These are phyloP conservation scores for Hsuehochloa calcarea DNA, from an alignment of 176 grass and related monocot genomes.

Conservation along the genomic window DNA sequence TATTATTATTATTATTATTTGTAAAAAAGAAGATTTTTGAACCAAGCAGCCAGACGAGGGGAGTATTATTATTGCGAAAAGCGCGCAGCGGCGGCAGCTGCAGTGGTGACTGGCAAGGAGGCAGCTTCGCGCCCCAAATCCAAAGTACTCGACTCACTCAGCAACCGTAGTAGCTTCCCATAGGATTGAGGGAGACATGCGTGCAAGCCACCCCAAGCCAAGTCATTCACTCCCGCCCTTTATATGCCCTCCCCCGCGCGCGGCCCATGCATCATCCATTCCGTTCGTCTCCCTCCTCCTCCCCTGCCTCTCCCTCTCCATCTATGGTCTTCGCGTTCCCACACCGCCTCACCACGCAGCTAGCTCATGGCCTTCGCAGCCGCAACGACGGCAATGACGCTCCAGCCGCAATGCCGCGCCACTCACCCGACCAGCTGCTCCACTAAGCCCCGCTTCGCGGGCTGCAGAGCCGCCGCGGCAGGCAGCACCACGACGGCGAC, in stretches of 20 bases:
- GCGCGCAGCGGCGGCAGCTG: background rate
- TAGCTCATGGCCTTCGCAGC: conserved; percentile 45
- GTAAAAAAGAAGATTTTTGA: background rate
- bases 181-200: conserved; percentile 18
- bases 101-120: background rate
- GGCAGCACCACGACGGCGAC: background rate
- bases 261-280: conserved; percentile 22
- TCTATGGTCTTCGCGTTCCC: conserved; percentile 45
- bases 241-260: conserved; percentile 21
- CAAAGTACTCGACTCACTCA: background rate
- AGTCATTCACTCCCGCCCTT: background rate
- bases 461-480: conserved; percentile 11
- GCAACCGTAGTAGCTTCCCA: background rate
- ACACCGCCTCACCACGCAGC: background rate
- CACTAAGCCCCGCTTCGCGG: background rate
- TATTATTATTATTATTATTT: too few species aligned
- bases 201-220: conserved; percentile 33
- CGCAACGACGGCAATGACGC: background rate
- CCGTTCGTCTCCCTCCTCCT: background rate
- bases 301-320: background rate
- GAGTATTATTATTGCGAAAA: conserved; percentile 26
- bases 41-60: background rate
- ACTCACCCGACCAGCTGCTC: background rate
- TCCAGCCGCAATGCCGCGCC: conserved; percentile 20
- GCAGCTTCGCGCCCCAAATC: conserved; percentile 1